A percentile compares a stretch with the other conserved stretches of the same genome.
Conservation (phyloP, 495 filamentous ascomycete genomes). For the Aspergillus steynii region DNA sequence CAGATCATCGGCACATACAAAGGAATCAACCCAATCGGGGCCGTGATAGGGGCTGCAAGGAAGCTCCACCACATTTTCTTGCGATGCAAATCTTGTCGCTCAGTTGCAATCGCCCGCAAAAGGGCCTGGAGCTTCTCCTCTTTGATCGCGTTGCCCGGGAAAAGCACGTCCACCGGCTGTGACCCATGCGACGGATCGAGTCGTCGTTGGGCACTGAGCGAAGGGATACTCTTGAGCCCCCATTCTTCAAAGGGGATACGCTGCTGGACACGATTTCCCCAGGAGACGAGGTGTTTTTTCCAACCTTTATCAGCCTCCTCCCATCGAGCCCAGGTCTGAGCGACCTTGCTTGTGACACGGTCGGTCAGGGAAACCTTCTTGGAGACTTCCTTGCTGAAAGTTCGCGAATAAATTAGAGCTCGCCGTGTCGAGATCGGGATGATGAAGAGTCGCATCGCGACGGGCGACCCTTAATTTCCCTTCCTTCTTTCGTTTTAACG, state of each 20-base stretch:
- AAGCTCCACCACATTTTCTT: slow-evolving; percentile 77
- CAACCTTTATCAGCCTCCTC: slow-evolving; percentile 81
- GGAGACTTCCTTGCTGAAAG: slow-evolving; percentile 50
- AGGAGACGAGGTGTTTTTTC: slow-evolving; percentile 81
- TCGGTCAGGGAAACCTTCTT: slow-evolving; percentile 59
- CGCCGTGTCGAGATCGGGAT: slow-evolving; percentile 89
- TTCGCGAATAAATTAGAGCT: slow-evolving; percentile 91
- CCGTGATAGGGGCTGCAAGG: slow-evolving; percentile 77
- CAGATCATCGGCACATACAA: slow-evolving; percentile 57
- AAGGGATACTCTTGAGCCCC: slow-evolving; percentile 91
- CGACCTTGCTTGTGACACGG: slow-evolving; percentile 63
- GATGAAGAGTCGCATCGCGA: slow-evolving; percentile 88
- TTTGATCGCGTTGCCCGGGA: slow-evolving; percentile 68
- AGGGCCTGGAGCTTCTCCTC: slow-evolving; percentile 58
- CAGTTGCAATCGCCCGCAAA: slow-evolving; percentile 66
- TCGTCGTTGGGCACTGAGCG: slow-evolving; percentile 66
- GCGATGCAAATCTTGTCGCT: slow-evolving; percentile 75
- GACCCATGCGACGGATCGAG: slow-evolving; percentile 62
- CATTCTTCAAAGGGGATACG: slow-evolving; percentile 96
- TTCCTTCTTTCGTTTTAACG: slow-evolving; percentile 1
- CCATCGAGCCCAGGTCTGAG: slow-evolving; percentile 79
- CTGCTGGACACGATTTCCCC: slow-evolving; percentile 82
- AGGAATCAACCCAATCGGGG: slow-evolving; percentile 78
- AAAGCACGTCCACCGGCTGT: slow-evolving; percentile 73
- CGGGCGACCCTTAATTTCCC: neutral